Evolutionary conservation across 768 basidiomycete species (phyloP), one percentile per base, ranked within the genome.

Genomic region (Lentinula lateritia): DNA sequence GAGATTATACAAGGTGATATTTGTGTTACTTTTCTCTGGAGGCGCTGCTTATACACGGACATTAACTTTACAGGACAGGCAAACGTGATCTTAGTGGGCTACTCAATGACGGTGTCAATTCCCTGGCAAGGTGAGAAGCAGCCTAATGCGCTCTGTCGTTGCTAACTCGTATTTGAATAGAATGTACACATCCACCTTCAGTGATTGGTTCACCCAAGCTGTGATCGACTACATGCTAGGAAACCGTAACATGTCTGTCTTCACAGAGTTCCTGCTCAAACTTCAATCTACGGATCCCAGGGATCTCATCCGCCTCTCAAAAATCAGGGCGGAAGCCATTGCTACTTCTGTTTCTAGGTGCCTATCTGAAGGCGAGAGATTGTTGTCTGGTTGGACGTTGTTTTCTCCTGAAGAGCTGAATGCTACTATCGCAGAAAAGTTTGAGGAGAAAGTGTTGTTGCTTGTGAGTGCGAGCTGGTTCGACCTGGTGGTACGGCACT

Each of bases 131-230:
- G 55, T 43, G 8, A 32, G 28, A 28, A 28, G 6, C 16, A 7
- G 2, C 12, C 10, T 6, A 23, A 6, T 86, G 4, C 43, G 46
- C 18, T 16, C 48, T 38, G 41, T 9, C 55, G 3, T 62, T 48
- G 41, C 52, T 63, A 62, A 43, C 42, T 45, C 36, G 38, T 42
- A 43, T 36, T 32, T 28, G 23, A 38, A n/a, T 58, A 89, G 92
- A 67, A 88, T 93, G 87, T 93, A 88, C 74, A 89, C 90, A 9
- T 88, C 92, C 18, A 90, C 92, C 0, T 93, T 93, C 69, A 87
- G 89, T 65, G 97, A 99, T 74, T 99, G 94, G 90, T 99, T 98
- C 74, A 88, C 84, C 61, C 97, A 99, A 75, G 94, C 95, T 0
- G 93, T 96, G 50, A 95, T 98, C 66, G 92, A 94, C 72, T 95